These are phyloP conservation scores for Tulasnella sp. DNA, from an alignment of 768 basidiomycete genomes.

Conservation along the genomic window DNA sequence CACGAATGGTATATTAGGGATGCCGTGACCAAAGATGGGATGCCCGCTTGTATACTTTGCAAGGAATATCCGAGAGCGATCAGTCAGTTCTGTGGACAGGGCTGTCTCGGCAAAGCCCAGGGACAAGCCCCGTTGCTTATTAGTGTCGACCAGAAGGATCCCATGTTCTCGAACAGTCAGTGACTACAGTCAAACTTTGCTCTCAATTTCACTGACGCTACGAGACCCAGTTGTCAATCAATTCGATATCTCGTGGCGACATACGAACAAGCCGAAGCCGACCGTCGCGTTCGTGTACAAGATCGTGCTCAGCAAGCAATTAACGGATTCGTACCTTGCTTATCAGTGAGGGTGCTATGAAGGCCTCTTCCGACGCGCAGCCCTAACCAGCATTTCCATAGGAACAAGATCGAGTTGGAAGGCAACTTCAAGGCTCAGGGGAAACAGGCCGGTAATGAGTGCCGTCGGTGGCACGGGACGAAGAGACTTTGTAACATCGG, in stretches of 20 bases:
- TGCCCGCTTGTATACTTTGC: conserved; percentile 20
- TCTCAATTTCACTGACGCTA: neutral
- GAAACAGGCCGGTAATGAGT: conserved; percentile 10
- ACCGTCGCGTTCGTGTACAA: conserved; percentile 8
- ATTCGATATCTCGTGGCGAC: conserved; percentile 6
- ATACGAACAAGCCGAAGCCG: neutral
- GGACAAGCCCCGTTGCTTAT: conserved; percentile 13
- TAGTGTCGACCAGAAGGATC: conserved; percentile 19
- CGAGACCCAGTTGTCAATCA: neutral
- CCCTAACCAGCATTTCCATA: neutral
- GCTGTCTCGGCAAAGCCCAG: neutral
- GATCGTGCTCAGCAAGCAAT: conserved; percentile 1
- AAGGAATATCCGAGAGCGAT: conserved; percentile 24
- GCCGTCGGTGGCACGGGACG: conserved; percentile 21
- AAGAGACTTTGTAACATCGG: conserved; percentile 11
- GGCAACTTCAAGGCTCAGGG: conserved; percentile 15
- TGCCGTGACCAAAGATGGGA: neutral
- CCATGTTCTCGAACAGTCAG: conserved; percentile 16
- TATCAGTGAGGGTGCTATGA: neutral
- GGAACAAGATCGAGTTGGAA: conserved; percentile 13
- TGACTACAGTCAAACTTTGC: too few relatives aligned
- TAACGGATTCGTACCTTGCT: conserved; percentile 7
- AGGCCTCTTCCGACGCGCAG: too few relatives aligned
- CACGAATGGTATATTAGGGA: neutral
- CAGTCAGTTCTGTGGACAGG: conserved; percentile 22